Base-by-base conservation (phyloP, 176 grass and related monocot genomes). In the Hyparrhenia diplandra region DNA sequence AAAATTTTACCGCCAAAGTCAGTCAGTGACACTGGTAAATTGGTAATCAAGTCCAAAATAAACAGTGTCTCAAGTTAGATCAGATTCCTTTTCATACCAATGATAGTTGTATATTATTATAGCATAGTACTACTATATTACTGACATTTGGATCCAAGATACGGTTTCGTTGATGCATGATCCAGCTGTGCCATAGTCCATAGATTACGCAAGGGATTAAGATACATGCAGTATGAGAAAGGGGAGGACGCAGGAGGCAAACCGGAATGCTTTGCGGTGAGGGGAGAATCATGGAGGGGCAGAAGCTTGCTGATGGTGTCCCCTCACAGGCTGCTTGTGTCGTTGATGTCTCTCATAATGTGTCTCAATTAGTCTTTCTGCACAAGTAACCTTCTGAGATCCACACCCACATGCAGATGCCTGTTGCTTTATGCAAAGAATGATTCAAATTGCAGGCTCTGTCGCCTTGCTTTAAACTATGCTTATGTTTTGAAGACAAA, bases 381-480 rank as follows among this genome's bases (percentile, higher is more conserved):
- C 82, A 24, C 80, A 92, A 92, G 90, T 85, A 69, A 86, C 78
- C 85, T 83, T 85, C 89, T 89, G 87, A 92, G 89, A 92, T 90
- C 74, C 71, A 85, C 77, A 83, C 41, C 83, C 85, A 92, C 90
- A 90, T 90, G 93, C 58, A 81, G 61, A 49, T 87, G 83, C 77
- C 37, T 85, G 57, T 59, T 58, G 69, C 85, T 92, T 92, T 86
- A 54, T 45, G 14, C 58, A 75, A 83, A 83, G 76, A 79, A 92
- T 80, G 80, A 86, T 85, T 55, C 77, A 59, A 55, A 57, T 77
- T 77, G 42, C 58, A 82, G 67, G 74, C 14, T 82, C 27, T 14
- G 45, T 69, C 57, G 4, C 59, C 32, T 74, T 73, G 37, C 65
- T 77, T 61, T 82, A 67, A 78, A 78, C 47, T 82, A 86, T 63